Evolutionary conservation across 2,329 filamentous ascomycete genomes (phyloP), one percentile per base, ranked within the genome.

Genomic region (Pezicula radicicola): DNA sequence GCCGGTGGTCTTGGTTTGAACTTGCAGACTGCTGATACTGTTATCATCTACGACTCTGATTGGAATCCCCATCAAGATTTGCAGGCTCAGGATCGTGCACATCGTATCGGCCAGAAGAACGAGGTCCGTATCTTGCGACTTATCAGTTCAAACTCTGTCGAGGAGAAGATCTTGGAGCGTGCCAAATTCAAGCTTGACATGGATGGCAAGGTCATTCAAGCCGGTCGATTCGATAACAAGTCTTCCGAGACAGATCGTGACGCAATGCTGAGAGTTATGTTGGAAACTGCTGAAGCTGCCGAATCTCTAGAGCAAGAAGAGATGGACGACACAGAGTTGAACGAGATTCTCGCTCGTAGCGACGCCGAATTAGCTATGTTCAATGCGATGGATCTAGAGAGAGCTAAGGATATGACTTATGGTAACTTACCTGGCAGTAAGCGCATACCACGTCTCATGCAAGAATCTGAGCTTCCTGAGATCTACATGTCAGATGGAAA

Each of bases 61-160:
- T 99, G 94, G 94, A 99, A 99, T 71, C 94, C 94, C 68, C 93
- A 97, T 69, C 94, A 99, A 72, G 94, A 99, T 88, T 77, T 99
- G 72, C 94, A 99, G 71, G 94, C 94, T 13, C 94, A 99, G 69
- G 94, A 99, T 87, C 94, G 94, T 86, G 94, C 94, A 44, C 94
- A 99, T 84, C 93, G 94, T 88, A 99, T 99, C 61, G 94, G 94
- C 56, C 94, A 99, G 72, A 99, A 99, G 85, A 99, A 99, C 64
- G 94, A 99, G 72, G 94, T 99, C 51, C 89, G 94, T 63, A 99
- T 99, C 69, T 75, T 99, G 54, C 87, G 94, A 71, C 79, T 99
- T 42, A 97, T 99, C 70, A 97, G 88, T 59, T 95, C 91, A 9
- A 96, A 96, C 65, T 97, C 94, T 0, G 92, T 99, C 2, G 94